These are phyloP conservation scores for Neoconidiobolus thromboides DNA, from an alignment of 371 early-diverging fungal genomes.

Conservation along the genomic window DNA sequence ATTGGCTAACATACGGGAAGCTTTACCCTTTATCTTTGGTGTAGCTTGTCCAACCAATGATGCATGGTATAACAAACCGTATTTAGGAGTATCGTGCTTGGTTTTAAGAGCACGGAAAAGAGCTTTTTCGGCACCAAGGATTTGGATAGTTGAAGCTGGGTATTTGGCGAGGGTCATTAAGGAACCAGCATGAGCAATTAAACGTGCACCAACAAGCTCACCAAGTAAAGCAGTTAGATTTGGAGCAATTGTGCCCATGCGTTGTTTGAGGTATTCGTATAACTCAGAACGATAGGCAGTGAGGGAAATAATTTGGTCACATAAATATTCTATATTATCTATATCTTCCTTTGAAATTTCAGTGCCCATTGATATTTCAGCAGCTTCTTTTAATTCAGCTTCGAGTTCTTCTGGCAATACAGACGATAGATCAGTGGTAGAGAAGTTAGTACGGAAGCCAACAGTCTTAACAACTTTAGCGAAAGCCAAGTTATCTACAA, in stretches of 20 bases:
- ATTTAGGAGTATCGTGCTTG: constrained; percentile 91
- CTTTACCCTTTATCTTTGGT: constrained; percentile 76
- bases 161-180: constrained; percentile 91
- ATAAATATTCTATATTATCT: constrained; percentile 85
- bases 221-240: constrained; percentile 96
- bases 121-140: constrained; percentile 98
- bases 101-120: constrained; percentile 83
- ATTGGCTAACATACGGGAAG: constrained; percentile 72
- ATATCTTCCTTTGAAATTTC: constrained; percentile 84
- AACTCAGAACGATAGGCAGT: constrained; percentile 83
- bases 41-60: constrained; percentile 72
- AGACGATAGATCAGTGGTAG: constrained; percentile 44
- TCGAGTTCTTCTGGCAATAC: constrained; percentile 88
- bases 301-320: constrained; percentile 78
- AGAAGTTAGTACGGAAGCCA: constrained; percentile 63
- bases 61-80: constrained; percentile 88
- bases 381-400: constrained; percentile 76
- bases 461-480: constrained; percentile 46
- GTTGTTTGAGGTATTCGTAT: constrained; percentile 75
- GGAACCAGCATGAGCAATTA: constrained; percentile 95
- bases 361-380: constrained; percentile 90
- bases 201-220: constrained; percentile 84
- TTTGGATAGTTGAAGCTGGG: constrained; percentile 96
- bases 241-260: constrained; percentile 95
- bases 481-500: constrained; percentile 59